Evolutionary conservation across 129 eudicot genomes (phyloP), one percentile per base, ranked within the genome.

Genomic region (Saposhnikovia divaricata): DNA sequence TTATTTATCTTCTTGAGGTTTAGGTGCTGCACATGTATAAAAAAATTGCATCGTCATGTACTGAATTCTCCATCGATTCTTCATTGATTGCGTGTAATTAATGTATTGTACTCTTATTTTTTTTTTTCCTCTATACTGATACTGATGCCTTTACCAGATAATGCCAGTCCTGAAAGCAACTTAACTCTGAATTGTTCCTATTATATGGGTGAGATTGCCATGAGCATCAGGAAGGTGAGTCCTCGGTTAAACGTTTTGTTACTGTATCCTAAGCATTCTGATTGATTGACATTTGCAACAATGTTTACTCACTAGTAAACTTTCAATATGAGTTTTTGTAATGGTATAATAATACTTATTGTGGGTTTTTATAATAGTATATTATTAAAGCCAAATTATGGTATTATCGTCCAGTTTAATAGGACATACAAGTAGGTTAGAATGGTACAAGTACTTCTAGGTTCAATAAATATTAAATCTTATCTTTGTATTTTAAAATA

Each of bases 161-260:
- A 89, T 85, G 93, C 86, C n/a, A 92, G 96, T 85, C 98, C 98
- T 66, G 98, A 95, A 80, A 77, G 96, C 84, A 95, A 95, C 88
- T 83, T 95, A 77, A 82, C 87, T 63, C 79, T 87, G 81, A 85
- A 88, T 81, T 95, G 96, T 83, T 90, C 98, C 69, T 92, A 84
- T 82, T 89, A 89, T 84, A 86, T 90, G 96, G 99, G 99, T 38
- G 99, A 95, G 85, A 86, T 89, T 21, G 97, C 94, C 78, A 90
- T 95, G 96, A 87, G 97, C 84, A 86, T 95, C 85, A 86, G 85
- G 83, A 95, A 92, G 96, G 99, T 87, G 85, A 75, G 82, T 72
- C 28, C 27, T 72, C 68, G 18, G 51, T 57, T 37, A 47, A 45
- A 16, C 1, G 0, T n/a, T 28, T 70, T 63, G 12, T 59, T 31